Base-by-base conservation (phyloP, 257 asterid genomes). In the Osmanthus fragrans region DNA sequence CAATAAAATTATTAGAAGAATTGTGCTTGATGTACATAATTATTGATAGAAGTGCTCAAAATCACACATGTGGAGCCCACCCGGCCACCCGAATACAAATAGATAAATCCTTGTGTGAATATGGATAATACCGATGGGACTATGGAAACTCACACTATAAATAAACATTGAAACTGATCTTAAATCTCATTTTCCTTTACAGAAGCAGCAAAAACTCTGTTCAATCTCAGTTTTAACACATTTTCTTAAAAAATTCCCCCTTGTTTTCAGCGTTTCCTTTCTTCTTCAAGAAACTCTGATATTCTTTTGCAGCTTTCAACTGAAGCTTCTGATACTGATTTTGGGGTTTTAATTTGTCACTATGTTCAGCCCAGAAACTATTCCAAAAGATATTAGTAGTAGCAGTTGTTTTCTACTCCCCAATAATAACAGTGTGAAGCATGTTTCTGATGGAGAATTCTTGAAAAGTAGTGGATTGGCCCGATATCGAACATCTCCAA, bases 401-500 rank as follows among this genome's bases (percentile, higher is more conserved):
- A 84, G 72, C 69, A 71, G 82, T 29, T 77, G 86, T 73, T 75
- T 79, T 74, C 87, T 70, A 25, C 70, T 70, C 65, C 68, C 80
- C 33, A 76, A 42, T 63, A 67, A 33, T 30, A 67, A 4, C 73
- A 37, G 29, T 54, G 73, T 76, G 39, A 89, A 84, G 85, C 80
- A 77, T 42, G 63, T 63, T 75, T 77, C 84, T 70, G 89, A 85
- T 19, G 87, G 83, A 7, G 91, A 86, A 15, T 83, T 82, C 69
- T 49, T 49, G 7, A 81, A 81, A 83, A 78, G 85, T 15, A 70
- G 84, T 56, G 94, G 94, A 36, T 60, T 94, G 45, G 80, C 90
- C 1, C 73, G 97, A 36, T 89, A 88, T 56, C 84, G 91, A 27
- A 90, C 98, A 34, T 94, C 97, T 47, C 97, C 98, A 2, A 89